These are phyloP conservation scores for Trichosporon sp. DNA, from an alignment of 1,284 basidiomycete genomes.

Conservation along the genomic window DNA sequence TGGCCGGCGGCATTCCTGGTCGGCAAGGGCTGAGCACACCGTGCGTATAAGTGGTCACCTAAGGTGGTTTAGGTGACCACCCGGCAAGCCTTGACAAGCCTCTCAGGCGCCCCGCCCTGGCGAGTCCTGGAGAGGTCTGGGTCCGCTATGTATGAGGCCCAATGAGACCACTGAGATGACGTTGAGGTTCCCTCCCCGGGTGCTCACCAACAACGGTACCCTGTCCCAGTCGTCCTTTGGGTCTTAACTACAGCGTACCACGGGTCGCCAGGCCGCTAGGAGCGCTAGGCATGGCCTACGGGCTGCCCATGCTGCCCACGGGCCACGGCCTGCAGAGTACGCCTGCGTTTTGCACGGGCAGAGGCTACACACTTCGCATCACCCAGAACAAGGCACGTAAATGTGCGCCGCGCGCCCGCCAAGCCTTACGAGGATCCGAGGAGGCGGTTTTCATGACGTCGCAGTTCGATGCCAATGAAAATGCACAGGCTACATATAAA, in stretches of 20 bases:
- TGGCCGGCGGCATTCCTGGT: not conserved
- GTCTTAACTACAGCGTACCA: too few species aligned
- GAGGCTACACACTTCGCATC: not conserved
- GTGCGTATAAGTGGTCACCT: not conserved
- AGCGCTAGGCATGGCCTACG: not conserved
- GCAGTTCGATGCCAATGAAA: not conserved
- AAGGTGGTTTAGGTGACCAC: not conserved
- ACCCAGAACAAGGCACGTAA: not conserved
- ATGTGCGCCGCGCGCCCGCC: not conserved
- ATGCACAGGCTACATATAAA: not conserved
- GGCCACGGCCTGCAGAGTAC: not conserved
- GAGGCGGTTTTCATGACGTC: constrained; percentile 1
- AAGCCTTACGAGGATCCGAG: not conserved
- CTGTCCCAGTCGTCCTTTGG: not conserved
- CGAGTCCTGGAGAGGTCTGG: not conserved
- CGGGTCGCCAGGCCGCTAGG: too few species aligned
- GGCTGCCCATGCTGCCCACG: not conserved
- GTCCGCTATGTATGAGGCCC: constrained; percentile 6
- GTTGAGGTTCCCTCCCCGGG: not conserved
- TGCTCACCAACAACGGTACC: not conserved
- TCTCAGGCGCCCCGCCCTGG: not conserved
- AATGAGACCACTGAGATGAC: not conserved
- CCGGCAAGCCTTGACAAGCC: not conserved
- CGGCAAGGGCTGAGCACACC: not conserved
- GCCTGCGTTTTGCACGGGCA: not conserved